phyloP scores from a whole-genome alignment of 2,329 filamentous ascomycete species.

The Chaetomiaceae sp. region DNA sequence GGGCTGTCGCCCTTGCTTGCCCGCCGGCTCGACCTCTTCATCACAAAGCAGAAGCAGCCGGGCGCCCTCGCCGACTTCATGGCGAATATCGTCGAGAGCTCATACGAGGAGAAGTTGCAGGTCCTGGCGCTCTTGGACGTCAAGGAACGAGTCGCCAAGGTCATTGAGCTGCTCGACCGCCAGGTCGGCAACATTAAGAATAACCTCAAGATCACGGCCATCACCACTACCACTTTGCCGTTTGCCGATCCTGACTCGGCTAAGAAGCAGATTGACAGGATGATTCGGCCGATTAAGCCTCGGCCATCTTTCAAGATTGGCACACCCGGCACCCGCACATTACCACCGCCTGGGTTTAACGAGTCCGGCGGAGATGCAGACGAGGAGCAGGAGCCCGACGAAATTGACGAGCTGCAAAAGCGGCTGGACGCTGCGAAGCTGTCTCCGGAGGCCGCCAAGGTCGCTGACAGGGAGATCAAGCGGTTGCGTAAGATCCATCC shows the following conservation, averaged over 20 bases:
- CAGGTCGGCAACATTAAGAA: conserved; percentile 82
- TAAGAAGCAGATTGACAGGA: conserved; percentile 9
- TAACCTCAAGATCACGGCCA: conserved; percentile 78
- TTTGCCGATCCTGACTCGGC: conserved; percentile 34
- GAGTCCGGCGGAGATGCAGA: conserved; percentile 46
- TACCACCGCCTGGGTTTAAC: conserved; percentile 27
- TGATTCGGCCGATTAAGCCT: conserved; percentile 31
- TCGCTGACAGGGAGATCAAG: conserved; percentile 85
- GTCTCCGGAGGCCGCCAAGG: conserved; percentile 77
- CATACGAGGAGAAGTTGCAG: conserved; percentile 85
- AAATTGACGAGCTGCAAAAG: conserved; percentile 87
- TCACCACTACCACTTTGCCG: conserved; percentile 63
- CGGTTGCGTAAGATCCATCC: conserved; percentile 93
- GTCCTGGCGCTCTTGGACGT: conserved; percentile 78
- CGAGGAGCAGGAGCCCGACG: conserved; percentile 79
- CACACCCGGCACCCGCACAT: conserved; percentile 24
- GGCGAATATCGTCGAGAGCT: conserved; percentile 84
- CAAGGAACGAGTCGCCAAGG: conserved; percentile 71
- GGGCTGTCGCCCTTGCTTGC: conserved; percentile 79
- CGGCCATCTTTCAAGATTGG: conserved; percentile 22
- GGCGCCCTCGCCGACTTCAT: conserved; percentile 92
- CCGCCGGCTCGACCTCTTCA: conserved; percentile 80
- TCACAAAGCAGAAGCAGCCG: conserved; percentile 77
- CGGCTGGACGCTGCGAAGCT: conserved; percentile 77
- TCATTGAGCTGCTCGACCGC: conserved; percentile 76